Base-by-base conservation (phyloP, 75 land plant species). In the Chamaecyparis obtusa region DNA sequence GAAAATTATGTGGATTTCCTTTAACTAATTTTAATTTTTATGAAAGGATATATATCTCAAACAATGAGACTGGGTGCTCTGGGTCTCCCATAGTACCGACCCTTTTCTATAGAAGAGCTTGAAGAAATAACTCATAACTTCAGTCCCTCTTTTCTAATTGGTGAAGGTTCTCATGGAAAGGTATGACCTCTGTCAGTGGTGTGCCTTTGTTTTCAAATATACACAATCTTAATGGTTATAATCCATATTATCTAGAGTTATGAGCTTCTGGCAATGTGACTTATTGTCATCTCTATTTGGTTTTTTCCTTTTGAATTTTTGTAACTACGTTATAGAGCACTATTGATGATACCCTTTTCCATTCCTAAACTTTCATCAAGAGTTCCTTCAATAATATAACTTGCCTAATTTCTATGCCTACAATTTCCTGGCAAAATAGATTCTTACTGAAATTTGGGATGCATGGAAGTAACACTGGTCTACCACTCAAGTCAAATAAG, bases 91-190 rank as follows among this genome's bases (percentile, higher is more conserved):
- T 87, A 93, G 13, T 95, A 94, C 90, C 87, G 98, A n/a, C 78
- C 93, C 21, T 98, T 95, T 87, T 43, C 93, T 41, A 71, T 96
- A 75, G 96, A 94, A 57, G 97, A 98, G 87, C 92, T 98, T 55
- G 92, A 96, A 85, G 93, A 92, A 87, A 96, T 98, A 7, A 96
- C 99, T 1, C 90, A 92, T 84, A 89, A 91, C 87, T 98, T 98
- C 90, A 91, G 87, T 75, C 69, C 86, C 30, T 89, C 94, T 15
- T 64, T 43, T 57, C 76, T 94, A 32, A 90, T 98, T 69, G 93
- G 95, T 64, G 99, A 95, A 93, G 93, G 93, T 27, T 88, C 90
- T 21, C 85, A 87, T 87, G 97, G 98, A 32, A 95, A 95, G 95
- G 99, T 97, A 89, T n/a, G 83, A 24, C 36, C 35, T 44, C 32